Percentiles rank a stretch among this genome's conserved stretches.
Evolutionary conservation across 2,329 filamentous ascomycete genomes (phyloP).

Genomic region (Paecilomyces variotii): DNA sequence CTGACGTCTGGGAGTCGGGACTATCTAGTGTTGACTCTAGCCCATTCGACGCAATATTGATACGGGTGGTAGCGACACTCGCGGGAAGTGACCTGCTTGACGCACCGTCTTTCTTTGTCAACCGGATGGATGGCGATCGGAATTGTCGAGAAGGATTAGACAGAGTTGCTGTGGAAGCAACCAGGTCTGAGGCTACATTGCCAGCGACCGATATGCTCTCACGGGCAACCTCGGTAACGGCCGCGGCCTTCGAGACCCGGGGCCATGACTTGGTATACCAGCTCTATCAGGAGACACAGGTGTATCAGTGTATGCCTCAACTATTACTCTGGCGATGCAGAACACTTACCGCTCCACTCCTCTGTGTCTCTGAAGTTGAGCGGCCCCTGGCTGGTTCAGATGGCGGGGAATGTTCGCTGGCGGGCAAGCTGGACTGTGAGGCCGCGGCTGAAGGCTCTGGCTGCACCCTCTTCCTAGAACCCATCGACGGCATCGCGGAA

Average conservation of each 20-base stretch:
- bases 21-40: constrained; percentile 23
- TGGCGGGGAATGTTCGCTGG: constrained; percentile 14
- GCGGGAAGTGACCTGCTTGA: constrained; percentile 39
- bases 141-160: constrained; percentile 16
- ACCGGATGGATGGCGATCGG: constrained; percentile 31
- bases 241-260: constrained; percentile 36
- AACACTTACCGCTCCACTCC: constrained; percentile 21
- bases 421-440: constrained; percentile 16
- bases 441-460: constrained; percentile 27
- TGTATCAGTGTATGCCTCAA: neutral
- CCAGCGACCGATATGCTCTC: constrained; percentile 41
- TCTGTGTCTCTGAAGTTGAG: constrained; percentile 18
- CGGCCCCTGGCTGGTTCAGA: constrained; percentile 12
- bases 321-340: neutral
- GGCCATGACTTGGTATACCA: constrained; percentile 43
- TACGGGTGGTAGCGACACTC: constrained; percentile 35
- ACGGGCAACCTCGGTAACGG: constrained; percentile 42
- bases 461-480: constrained; percentile 38
- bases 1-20: constrained; percentile 9
- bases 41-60: constrained; percentile 38
- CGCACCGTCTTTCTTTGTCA: constrained; percentile 32
- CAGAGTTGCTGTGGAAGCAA: constrained; percentile 22
- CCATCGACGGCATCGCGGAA: constrained; percentile 30
- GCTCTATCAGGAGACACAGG: constrained; percentile 16
- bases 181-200: constrained; percentile 27